phyloP scores from a whole-genome alignment of 2,329 filamentous ascomycete genomes.

The Colletotrichum higginsianum region DNA sequence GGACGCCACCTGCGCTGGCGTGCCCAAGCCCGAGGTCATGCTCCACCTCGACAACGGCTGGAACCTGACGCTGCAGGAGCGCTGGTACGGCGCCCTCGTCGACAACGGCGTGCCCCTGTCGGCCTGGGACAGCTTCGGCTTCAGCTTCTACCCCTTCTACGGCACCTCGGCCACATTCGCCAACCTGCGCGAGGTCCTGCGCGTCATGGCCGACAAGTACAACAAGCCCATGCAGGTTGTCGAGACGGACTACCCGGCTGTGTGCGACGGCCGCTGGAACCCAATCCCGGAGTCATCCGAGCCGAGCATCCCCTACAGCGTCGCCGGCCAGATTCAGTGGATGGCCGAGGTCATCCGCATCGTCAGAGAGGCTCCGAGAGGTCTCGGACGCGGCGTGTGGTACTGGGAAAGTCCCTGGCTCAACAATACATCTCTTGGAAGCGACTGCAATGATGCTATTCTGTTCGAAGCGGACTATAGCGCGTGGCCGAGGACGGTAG shows the following conservation, averaged over 20 bases:
- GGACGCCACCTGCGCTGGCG: slow-evolving; percentile 35
- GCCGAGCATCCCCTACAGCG: slow-evolving; percentile 38
- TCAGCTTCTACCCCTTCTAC: slow-evolving; percentile 41
- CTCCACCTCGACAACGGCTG: slow-evolving; percentile 40
- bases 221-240: slow-evolving; percentile 37
- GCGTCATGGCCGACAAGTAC: slow-evolving; percentile 33
- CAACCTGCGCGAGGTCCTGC: slow-evolving; percentile 27
- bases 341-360: slow-evolving; percentile 24
- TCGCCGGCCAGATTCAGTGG: slow-evolving; percentile 34
- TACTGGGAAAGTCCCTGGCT: slow-evolving; percentile 37
- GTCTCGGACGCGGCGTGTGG: slow-evolving; percentile 32
- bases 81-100: slow-evolving; percentile 37
- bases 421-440: slow-evolving; percentile 37
- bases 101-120: slow-evolving; percentile 37
- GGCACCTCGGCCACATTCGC: slow-evolving; percentile 37
- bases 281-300: slow-evolving; percentile 33
- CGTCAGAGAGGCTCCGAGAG: slow-evolving; percentile 28
- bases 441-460: slow-evolving; percentile 36
- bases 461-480: slow-evolving; percentile 37
- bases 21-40: slow-evolving; percentile 44
- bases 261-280: slow-evolving; percentile 38
- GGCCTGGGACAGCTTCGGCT: slow-evolving; percentile 34
- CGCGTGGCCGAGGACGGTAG: slow-evolving; percentile 33
- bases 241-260: slow-evolving; percentile 39
- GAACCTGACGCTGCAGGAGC: slow-evolving; percentile 39